phyloP scores from a whole-genome alignment of 768 basidiomycete species.

The Lactarius akahatsu region DNA sequence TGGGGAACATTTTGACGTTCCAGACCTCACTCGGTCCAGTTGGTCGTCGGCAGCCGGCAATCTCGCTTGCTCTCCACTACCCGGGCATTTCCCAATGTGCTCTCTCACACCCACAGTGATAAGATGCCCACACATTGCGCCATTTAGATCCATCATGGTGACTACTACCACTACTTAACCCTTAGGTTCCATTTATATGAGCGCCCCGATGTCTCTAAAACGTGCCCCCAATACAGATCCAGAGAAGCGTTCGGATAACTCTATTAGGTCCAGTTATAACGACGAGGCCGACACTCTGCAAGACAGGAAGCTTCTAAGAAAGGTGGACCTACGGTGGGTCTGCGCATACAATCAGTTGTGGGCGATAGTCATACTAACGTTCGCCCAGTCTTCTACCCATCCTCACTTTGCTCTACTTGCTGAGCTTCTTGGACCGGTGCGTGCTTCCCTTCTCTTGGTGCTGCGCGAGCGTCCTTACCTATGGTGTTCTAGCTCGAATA shows the following conservation, averaged over 20 bases:
- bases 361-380: not conserved
- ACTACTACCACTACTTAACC: not conserved
- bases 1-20: constrained; percentile 8
- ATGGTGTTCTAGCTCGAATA: constrained; percentile 33
- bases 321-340: constrained; percentile 22
- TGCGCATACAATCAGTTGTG: not conserved
- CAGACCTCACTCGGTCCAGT: not conserved
- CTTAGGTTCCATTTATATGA: too few species aligned
- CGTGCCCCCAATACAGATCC: not conserved
- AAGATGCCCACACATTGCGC: not conserved
- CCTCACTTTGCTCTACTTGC: constrained; percentile 41
- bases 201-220: not conserved
- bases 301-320: constrained; percentile 22
- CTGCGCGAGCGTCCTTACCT: not conserved
- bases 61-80: not conserved
- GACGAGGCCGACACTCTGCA: constrained; percentile 11
- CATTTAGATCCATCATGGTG: not conserved
- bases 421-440: constrained; percentile 45
- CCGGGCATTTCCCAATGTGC: too few species aligned
- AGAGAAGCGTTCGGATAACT: constrained; percentile 1
- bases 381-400: constrained; percentile 40
- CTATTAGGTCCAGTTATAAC: not conserved
- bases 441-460: constrained; percentile 3
- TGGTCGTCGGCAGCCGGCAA: not conserved
- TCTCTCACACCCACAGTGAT: not conserved